Evolutionary conservation across 2,329 filamentous ascomycete genomes (phyloP), one percentile per base, ranked within the genome.

Genomic region (Diaporthe sp.): DNA sequence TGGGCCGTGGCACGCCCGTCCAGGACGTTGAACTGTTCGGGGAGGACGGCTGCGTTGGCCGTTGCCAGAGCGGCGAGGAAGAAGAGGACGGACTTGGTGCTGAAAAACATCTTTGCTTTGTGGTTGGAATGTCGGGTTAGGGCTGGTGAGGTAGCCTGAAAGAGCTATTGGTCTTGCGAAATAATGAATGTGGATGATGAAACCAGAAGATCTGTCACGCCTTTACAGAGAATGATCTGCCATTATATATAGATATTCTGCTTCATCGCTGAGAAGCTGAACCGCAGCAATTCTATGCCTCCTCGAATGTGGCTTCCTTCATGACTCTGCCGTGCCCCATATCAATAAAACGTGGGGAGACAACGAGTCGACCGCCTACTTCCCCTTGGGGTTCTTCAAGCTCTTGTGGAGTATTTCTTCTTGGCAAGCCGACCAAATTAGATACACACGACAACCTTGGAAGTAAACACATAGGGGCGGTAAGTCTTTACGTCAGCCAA

Each of bases 291-390:
- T 25, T 7, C 44, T 53, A 31, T 22, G 17, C 22, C 42, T 22
- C 47, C 44, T 68, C 31, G 47, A 67, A 15, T 25, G 63, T 68
- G 44, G 63, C 63, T 68, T 49, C n/a, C 22, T 53, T 53, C 28
- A 68, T 68, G 31, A 68, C 63, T 67, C 61, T 51, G 61, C 8
- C 39, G 37, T 22, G 44, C 61, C 12, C 44, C 63, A 53, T 68
- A 10, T 51, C 28, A 51, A 25, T 68, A 37, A 51, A 25, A 39
- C 44, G 47, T 68, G 63, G 44, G 63, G 63, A 53, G 44, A 39
- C 63, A 31, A 39, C 28, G 63, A 68, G 63, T 68, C 63, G 63
- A 68, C 28, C 25, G 28, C 47, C 12, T n/a, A 15, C 31, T n/a
- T 53, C 44, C 63, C 63, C 63, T 37, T 68, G 44, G 44, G 44